Evolutionary conservation across 495 filamentous ascomycete species (phyloP).

Genomic region (Staphylotrichum tortipilum): DNA sequence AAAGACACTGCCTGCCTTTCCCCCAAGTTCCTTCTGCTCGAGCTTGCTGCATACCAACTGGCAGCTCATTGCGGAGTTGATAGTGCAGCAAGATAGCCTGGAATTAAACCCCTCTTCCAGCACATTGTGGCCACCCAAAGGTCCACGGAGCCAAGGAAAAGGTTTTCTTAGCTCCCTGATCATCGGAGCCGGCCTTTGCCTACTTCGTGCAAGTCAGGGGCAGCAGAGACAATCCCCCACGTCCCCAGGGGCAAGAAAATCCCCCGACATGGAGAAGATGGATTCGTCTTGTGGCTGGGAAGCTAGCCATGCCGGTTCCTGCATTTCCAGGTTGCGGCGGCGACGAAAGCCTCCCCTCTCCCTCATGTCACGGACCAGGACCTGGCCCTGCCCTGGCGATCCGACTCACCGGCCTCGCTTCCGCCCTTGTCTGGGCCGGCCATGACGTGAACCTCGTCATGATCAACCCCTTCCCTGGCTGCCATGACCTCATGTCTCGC

Average conservation of each 20-base stretch:
- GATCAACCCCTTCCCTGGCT: background rate
- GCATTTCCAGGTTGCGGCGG: background rate
- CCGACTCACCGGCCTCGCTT: background rate
- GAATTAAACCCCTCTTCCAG: too few species aligned
- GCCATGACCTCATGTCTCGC: background rate
- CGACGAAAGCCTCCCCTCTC: background rate
- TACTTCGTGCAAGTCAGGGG: constrained; percentile 5
- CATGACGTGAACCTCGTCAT: background rate
- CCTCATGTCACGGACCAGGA: background rate
- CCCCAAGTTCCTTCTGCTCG: too few species aligned
- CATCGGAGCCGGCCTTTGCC: background rate
- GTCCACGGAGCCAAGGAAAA: background rate
- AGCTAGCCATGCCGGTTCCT: background rate
- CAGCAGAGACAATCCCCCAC: background rate
- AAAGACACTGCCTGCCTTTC: too few species aligned
- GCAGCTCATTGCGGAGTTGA: too few species aligned
- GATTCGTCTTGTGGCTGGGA: background rate
- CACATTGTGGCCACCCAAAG: too few species aligned
- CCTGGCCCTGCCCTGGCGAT: too few species aligned
- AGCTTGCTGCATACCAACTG: too few species aligned
- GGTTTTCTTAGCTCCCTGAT: background rate
- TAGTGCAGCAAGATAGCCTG: too few species aligned
- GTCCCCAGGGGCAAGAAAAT: background rate
- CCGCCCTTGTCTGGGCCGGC: background rate
- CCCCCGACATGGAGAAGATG: background rate